Conservation (phyloP, 2,329 filamentous ascomycete genomes). For the Fusarium caatingaense region DNA sequence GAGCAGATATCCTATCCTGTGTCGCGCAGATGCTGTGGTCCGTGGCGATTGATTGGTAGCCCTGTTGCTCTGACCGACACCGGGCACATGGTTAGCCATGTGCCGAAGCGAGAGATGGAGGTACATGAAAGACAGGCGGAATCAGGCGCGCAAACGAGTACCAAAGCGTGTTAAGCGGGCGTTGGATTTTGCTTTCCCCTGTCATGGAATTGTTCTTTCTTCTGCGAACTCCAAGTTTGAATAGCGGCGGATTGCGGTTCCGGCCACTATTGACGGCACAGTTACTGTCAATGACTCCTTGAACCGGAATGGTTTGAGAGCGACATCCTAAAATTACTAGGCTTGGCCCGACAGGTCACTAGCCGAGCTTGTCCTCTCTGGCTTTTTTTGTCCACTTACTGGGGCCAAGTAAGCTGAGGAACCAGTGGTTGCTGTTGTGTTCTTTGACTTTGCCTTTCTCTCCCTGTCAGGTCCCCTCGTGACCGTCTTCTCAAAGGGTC, state of each 20-base stretch:
- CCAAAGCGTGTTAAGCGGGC: constrained; percentile 24
- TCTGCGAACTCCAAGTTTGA: constrained; percentile 32
- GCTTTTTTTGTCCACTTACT: constrained; percentile 26
- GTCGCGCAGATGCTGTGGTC: neutral
- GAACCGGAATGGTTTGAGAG: constrained; percentile 12
- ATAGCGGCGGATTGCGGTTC: constrained; percentile 25
- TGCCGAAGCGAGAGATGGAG: constrained; percentile 30
- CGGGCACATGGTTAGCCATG: constrained; percentile 43
- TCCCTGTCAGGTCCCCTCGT: constrained; percentile 19
- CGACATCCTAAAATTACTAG: constrained; percentile 12
- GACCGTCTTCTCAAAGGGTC: constrained; percentile 26
- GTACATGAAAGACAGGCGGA: constrained; percentile 19
- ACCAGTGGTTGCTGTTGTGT: constrained; percentile 14
- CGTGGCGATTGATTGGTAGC: constrained; percentile 37
- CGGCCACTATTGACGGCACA: constrained; percentile 10
- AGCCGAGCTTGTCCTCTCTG: constrained; percentile 16
- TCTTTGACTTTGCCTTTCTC: constrained; percentile 17
- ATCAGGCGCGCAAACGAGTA: constrained; percentile 12
- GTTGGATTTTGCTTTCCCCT: constrained; percentile 29
- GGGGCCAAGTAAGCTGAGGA: constrained; percentile 13
- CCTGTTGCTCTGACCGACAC: constrained; percentile 32
- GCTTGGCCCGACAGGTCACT: constrained; percentile 29
- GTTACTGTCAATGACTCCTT: constrained; percentile 32
- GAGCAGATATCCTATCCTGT: neutral
- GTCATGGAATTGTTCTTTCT: constrained; percentile 49